These are phyloP conservation scores for Flueggea neowawraea DNA, from an alignment of 441 rosid species.

Conservation along the genomic window DNA sequence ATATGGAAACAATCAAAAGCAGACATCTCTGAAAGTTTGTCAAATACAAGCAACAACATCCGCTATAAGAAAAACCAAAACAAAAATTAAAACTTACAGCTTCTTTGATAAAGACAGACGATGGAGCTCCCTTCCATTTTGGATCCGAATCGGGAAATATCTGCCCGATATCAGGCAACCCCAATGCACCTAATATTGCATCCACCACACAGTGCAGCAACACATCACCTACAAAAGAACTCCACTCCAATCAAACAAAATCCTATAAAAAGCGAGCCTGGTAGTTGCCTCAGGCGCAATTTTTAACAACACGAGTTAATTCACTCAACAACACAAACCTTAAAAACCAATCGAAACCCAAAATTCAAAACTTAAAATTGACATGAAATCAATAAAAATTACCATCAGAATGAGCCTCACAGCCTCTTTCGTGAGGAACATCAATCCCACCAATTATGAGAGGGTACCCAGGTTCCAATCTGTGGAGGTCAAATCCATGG, in stretches of 20 bases:
- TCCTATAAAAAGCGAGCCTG: neutral
- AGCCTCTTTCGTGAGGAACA: conserved; percentile 88
- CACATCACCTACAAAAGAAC: conserved; percentile 69
- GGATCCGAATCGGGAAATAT: conserved; percentile 93
- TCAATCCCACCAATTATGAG: conserved; percentile 90
- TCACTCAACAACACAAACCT: neutral
- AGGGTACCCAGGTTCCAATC: conserved; percentile 91
- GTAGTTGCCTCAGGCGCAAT: no score
- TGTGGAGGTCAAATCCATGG: conserved; percentile 93
- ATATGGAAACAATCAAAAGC: no score
- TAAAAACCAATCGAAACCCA: conserved; percentile 7
- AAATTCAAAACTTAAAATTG: neutral
- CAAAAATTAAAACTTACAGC: conserved; percentile 58
- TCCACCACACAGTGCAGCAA: conserved; percentile 96
- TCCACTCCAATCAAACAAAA: no score
- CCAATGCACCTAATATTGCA: conserved; percentile 95
- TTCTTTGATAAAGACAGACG: conserved; percentile 85
- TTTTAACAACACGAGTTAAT: neutral
- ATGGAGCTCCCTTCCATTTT: conserved; percentile 93
- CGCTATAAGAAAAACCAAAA: neutral
- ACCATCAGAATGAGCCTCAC: conserved; percentile 99
- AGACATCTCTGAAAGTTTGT: no score
- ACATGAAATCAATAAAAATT: neutral
- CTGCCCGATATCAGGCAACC: conserved; percentile 97
- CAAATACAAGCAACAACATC: neutral